Evolutionary conservation across 2,329 filamentous ascomycete genomes (phyloP), one percentile per base, ranked within the genome.

Genomic region (Fusarium paranaense): DNA sequence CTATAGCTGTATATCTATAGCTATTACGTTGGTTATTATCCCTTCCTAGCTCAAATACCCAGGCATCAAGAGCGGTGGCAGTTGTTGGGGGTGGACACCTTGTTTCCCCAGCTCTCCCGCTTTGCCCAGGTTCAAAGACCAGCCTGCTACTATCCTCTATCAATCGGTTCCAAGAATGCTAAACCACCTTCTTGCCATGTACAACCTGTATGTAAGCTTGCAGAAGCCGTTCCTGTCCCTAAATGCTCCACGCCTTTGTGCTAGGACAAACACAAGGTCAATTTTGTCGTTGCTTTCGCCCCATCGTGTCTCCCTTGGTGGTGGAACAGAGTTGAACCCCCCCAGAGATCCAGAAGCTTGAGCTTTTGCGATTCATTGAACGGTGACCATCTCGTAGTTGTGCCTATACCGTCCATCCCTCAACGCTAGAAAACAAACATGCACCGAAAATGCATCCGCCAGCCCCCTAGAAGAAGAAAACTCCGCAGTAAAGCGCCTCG

Each of bases 401-500:
- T 57, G 58, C 40, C 54, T 40, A 66, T 62, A 25, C 59, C 64
- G 30, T 60, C 65, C 47, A 20, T 54, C 47, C 65, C 59, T 63
- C 59, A 70, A 71, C 69, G 74, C 66, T 78, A 38, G 42, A 59
- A 75, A 72, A 73, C 56, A 74, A 71, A 76, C 70, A 71, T 78
- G 71, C 72, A 78, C 61, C 68, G 66, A 75, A 72, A 79, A 78
- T 76, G 75, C 73, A 71, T 70, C 71, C 66, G 42, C 65, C 70
- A 73, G 35, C 68, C 68, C 67, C 71, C 52, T 67, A 70, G 54
- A 71, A 76, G 75, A 76, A 72, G 70, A 64, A 78, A 80, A 79
- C 75, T 73, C 80, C 78, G 62, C 69, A 76, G 70, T 79, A 75
- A 67, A 80, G 75, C 79, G 80, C 80, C 80, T 77, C 79, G 80